Percentiles rank a stretch among this genome's conserved stretches.
phyloP scores from a whole-genome alignment of 2,329 filamentous ascomycete species.

The Aspergillus candidus region DNA sequence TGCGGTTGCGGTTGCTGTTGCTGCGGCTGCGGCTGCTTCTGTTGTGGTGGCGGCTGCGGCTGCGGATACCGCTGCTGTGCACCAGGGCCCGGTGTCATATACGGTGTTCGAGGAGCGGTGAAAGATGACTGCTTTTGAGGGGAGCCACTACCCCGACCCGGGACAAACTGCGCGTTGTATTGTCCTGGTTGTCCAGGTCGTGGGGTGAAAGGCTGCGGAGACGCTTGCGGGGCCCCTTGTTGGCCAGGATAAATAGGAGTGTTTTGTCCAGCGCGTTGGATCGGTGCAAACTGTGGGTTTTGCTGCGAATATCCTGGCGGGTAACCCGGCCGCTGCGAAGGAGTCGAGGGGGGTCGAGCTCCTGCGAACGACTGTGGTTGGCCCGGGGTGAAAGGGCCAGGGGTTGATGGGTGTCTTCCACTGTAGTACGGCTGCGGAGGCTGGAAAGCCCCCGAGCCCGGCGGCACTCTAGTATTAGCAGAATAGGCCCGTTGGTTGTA shows the following conservation, averaged over 20 bases:
- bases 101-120: constrained; percentile 31
- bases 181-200: constrained; percentile 28
- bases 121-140: constrained; percentile 30
- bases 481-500: constrained; percentile 32
- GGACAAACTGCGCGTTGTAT: constrained; percentile 23
- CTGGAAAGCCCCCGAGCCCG: constrained; percentile 23
- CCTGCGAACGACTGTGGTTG: constrained; percentile 24
- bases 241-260: constrained; percentile 30
- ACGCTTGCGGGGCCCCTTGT: constrained; percentile 26
- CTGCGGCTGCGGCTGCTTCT: too few relatives aligned
- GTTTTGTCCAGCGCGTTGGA: constrained; percentile 36
- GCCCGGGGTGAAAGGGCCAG: constrained; percentile 29
- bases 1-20: constrained; percentile 1
- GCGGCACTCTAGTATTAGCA: constrained; percentile 24
- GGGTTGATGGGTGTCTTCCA: constrained; percentile 26
- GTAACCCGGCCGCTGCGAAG: constrained; percentile 33
- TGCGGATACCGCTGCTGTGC: constrained; percentile 27
- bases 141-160: constrained; percentile 23
- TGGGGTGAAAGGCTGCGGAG: constrained; percentile 31
- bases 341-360: constrained; percentile 30
- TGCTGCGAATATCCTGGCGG: constrained; percentile 30
- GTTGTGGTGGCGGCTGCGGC: neutral
- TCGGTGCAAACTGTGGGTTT: constrained; percentile 33
- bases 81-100: constrained; percentile 26
- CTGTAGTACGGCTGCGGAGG: constrained; percentile 26